A percentile compares a stretch with the other conserved stretches of the same genome.
Evolutionary conservation across 345 rosid species (phyloP).

Genomic region (Populus davidiana): DNA sequence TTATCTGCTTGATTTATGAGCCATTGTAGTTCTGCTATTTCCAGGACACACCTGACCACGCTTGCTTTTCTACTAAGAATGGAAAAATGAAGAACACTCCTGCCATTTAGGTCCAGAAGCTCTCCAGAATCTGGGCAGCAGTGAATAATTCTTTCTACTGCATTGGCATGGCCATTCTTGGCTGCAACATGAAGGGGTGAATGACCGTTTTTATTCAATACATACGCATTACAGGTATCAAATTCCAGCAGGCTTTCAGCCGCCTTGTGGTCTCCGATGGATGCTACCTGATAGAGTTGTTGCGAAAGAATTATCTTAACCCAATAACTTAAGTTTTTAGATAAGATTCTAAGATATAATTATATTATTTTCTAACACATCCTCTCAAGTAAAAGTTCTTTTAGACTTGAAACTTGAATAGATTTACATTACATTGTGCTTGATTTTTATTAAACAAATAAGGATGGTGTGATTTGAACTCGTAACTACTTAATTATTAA

Average conservation of each 20-base stretch:
- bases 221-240: neutral
- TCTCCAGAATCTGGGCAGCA: neutral
- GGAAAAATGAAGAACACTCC: neutral
- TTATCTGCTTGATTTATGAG: neutral
- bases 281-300: neutral
- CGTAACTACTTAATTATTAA: too few relatives aligned
- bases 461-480: too few relatives aligned
- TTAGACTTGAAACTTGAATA: too few relatives aligned
- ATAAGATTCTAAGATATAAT: too few relatives aligned
- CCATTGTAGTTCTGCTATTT: neutral
- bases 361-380: too few relatives aligned
- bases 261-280: neutral
- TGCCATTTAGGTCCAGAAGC: slow-evolving; percentile 1
- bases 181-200: neutral
- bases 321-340: too few relatives aligned
- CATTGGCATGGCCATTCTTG: neutral
- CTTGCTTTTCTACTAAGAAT: neutral
- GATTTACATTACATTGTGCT: too few relatives aligned
- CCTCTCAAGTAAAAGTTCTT: too few relatives aligned
- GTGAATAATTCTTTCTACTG: neutral
- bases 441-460: too few relatives aligned
- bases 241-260: neutral
- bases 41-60: neutral
- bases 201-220: neutral
- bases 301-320: too few relatives aligned